Conservation (phyloP, 805 yeast genomes). For the Teunomyces funiuensis region DNA sequence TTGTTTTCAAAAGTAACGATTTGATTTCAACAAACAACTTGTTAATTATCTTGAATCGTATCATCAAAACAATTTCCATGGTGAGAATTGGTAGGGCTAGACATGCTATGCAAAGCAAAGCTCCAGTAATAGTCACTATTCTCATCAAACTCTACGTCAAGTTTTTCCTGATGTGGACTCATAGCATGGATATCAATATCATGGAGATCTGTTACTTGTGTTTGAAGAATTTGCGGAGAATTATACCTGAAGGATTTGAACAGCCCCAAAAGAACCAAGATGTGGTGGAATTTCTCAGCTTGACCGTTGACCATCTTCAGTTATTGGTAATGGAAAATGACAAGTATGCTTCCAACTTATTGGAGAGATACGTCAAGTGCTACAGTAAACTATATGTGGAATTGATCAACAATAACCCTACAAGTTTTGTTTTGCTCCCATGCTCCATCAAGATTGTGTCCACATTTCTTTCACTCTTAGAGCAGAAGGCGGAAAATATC, state of each 20-base stretch:
- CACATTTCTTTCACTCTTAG: slow-evolving; percentile 58
- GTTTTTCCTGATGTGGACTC: slow-evolving; percentile 65
- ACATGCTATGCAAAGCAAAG: slow-evolving; percentile 71
- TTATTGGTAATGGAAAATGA: slow-evolving; percentile 55
- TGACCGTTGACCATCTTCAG: slow-evolving; percentile 60
- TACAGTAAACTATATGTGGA: slow-evolving; percentile 72
- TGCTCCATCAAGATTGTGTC: slow-evolving; percentile 60
- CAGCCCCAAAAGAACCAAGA: slow-evolving; percentile 60
- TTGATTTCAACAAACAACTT: slow-evolving; percentile 59
- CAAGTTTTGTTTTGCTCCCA: slow-evolving; percentile 69
- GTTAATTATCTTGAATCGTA: slow-evolving; percentile 69
- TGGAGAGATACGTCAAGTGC: slow-evolving; percentile 73
- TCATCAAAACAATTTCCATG: slow-evolving; percentile 68
- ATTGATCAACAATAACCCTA: slow-evolving; percentile 59
- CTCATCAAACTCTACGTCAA: slow-evolving; percentile 58
- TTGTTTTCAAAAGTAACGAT: slow-evolving; percentile 41
- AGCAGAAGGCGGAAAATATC: slow-evolving; percentile 63
- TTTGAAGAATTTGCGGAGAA: slow-evolving; percentile 70
- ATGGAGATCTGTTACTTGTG: slow-evolving; percentile 78
- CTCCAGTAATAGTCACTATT: slow-evolving; percentile 60
- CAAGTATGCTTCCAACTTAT: slow-evolving; percentile 42
- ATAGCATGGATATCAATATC: slow-evolving; percentile 46
- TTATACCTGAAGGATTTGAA: slow-evolving; percentile 74
- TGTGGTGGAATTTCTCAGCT: slow-evolving; percentile 59
- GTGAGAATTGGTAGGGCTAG: slow-evolving; percentile 83